A percentile compares a stretch with the other conserved stretches of the same genome.
Evolutionary conservation across 768 basidiomycete genomes (phyloP).

Genomic region (Guyanaporus albipodus): DNA sequence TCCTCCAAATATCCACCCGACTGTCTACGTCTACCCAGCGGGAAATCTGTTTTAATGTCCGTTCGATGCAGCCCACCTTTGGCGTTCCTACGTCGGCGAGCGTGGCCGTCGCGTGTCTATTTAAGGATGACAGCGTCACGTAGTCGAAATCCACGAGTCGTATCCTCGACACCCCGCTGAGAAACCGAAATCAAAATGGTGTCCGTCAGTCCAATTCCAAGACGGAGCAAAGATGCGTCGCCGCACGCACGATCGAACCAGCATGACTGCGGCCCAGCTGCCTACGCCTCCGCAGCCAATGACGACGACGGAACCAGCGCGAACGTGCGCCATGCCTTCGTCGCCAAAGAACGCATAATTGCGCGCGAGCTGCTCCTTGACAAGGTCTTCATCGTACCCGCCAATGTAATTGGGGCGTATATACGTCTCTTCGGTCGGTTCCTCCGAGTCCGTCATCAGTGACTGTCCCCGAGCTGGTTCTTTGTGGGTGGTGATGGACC

Average conservation of each 20-base stretch:
- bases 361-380: conserved; percentile 85
- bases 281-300: conserved; percentile 98
- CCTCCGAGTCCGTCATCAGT: conserved; percentile 8
- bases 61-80: conserved; percentile 79
- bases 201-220: neutral
- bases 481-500: conserved; percentile 40
- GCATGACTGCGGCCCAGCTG: conserved; percentile 94
- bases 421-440: conserved; percentile 9
- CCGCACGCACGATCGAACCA: conserved; percentile 74
- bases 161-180: conserved; percentile 69
- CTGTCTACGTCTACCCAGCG: conserved; percentile 88
- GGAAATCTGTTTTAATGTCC: conserved; percentile 64
- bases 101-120: conserved; percentile 88
- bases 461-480: neutral
- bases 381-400: conserved; percentile 72
- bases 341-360: conserved; percentile 96
- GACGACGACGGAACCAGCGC: conserved; percentile 73
- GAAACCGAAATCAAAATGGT: neutral
- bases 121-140: conserved; percentile 91
- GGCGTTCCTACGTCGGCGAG: conserved; percentile 91
- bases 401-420: conserved; percentile 17
- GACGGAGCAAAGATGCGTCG: neutral
- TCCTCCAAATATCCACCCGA: conserved; percentile 80
- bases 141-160: conserved; percentile 94
- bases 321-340: conserved; percentile 76